Conservation (phyloP, 495 filamentous ascomycete genomes). For the Copromyces sp. region DNA sequence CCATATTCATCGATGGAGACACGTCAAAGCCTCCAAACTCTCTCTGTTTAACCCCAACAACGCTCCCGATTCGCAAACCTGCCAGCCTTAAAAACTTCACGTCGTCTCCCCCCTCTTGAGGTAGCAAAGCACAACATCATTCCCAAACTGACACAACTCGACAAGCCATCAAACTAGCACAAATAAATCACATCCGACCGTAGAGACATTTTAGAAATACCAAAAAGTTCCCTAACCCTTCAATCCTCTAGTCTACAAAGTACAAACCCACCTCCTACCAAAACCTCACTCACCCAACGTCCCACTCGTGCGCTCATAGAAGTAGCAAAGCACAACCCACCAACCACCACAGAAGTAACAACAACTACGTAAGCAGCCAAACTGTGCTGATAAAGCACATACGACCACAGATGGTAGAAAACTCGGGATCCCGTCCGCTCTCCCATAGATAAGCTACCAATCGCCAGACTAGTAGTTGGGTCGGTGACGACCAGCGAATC, state of each 20-base stretch:
- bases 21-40: no score
- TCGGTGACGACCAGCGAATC: slow-evolving; percentile 34
- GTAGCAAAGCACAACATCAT: no score
- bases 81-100: no score
- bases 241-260: neutral
- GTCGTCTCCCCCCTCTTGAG: no score
- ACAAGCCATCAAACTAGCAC: no score
- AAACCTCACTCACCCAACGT: no score
- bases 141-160: no score
- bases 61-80: no score
- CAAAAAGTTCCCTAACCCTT: neutral
- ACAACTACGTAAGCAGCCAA: neutral
- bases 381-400: neutral
- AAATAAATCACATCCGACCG: neutral
- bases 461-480: slow-evolving; percentile 34
- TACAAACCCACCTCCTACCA: neutral
- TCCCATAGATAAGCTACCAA: slow-evolving; percentile 30
- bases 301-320: neutral
- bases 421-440: slow-evolving; percentile 43
- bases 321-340: neutral
- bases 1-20: neutral
- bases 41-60: no score
- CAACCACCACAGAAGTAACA: neutral
- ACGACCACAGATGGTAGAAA: slow-evolving; percentile 3
- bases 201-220: neutral